Evolutionary conservation across 2,329 filamentous ascomycete species (phyloP).

Genomic region (Colletotrichum sp.): DNA sequence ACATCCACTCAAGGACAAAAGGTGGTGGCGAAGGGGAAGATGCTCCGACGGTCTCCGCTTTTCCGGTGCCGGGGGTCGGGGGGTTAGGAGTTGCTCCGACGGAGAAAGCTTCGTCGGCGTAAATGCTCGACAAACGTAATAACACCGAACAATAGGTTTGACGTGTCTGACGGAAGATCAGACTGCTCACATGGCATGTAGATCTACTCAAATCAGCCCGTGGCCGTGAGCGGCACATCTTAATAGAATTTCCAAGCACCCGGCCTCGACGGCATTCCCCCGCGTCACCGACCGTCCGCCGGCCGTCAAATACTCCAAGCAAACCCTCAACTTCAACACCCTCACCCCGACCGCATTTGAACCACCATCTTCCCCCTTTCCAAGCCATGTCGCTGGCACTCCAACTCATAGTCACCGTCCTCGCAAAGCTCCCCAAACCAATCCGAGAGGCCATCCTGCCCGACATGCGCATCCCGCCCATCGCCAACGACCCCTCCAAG

Average conservation of each 20-base stretch:
- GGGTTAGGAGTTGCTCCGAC: background rate
- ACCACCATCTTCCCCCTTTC: background rate
- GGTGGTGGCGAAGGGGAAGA: background rate
- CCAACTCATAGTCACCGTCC: background rate
- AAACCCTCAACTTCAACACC: background rate
- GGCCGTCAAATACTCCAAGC: background rate
- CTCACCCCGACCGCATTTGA: background rate
- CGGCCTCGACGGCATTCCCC: background rate
- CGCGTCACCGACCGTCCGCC: background rate
- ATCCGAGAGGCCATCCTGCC: background rate
- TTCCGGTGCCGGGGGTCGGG: background rate
- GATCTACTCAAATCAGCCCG: background rate
- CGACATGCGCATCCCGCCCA: background rate
- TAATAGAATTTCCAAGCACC: background rate
- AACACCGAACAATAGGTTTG: background rate
- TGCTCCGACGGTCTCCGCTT: background rate
- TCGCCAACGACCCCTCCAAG: conserved; percentile 25
- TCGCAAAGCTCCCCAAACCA: background rate
- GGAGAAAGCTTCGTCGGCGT: background rate
- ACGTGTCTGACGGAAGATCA: background rate
- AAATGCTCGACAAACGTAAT: background rate
- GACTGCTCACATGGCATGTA: background rate
- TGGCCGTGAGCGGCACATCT: background rate
- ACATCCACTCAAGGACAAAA: no score
- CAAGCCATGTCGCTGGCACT: background rate